phyloP scores from a whole-genome alignment of 2,329 filamentous ascomycete species.

The Ophiostoma fasciatum region DNA sequence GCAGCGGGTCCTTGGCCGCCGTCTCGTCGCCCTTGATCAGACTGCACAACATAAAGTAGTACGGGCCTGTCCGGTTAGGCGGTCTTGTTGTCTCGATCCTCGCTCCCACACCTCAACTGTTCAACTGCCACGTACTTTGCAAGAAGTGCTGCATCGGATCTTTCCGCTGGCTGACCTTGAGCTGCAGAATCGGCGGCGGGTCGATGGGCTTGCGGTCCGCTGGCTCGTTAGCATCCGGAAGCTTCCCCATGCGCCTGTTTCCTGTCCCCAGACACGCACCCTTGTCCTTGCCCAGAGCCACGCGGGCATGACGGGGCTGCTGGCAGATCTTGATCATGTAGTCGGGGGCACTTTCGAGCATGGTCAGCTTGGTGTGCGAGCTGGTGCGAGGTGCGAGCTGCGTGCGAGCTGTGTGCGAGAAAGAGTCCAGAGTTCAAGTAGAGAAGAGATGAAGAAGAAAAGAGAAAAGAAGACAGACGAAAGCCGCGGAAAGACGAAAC shows the following conservation, averaged over 20 bases:
- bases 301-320: conserved; percentile 50
- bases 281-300: conserved; percentile 62
- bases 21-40: conserved; percentile 27
- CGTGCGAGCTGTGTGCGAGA: no score
- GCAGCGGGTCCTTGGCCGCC: conserved; percentile 22
- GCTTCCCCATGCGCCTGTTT: background rate
- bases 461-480: no score
- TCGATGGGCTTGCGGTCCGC: conserved; percentile 75
- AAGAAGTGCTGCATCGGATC: conserved; percentile 34
- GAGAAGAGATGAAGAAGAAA: no score
- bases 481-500: no score
- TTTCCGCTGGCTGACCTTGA: conserved; percentile 33
- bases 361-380: conserved; percentile 5
- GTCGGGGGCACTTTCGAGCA: conserved; percentile 12
- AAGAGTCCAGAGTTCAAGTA: no score
- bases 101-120: no score
- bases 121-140: conserved; percentile 48
- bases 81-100: no score
- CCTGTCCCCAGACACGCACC: conserved; percentile 26
- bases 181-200: conserved; percentile 70
- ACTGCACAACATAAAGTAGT: conserved; percentile 32
- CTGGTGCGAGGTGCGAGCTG: no score
- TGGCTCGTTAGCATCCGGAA: no score
- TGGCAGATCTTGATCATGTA: conserved; percentile 37
- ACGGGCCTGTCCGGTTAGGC: conserved; percentile 26